phyloP scores from a whole-genome alignment of 176 grass and related monocot species.

The Eremochloa ophiuroides region DNA sequence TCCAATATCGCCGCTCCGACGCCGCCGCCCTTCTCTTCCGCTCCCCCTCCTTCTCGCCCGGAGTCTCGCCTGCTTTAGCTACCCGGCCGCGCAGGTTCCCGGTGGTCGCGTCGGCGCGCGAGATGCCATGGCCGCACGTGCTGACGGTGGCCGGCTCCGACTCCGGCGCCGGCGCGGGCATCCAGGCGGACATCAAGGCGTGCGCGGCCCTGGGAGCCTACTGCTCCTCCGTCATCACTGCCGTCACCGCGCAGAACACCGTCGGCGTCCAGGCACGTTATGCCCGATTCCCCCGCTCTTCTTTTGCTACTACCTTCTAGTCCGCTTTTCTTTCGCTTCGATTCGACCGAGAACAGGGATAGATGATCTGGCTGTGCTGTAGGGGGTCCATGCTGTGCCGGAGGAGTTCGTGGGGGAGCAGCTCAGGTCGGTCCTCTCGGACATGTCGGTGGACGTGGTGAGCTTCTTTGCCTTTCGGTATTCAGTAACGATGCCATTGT shows the following conservation, averaged over 20 bases:
- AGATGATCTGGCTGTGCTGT: not conserved
- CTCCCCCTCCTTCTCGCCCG: not conserved
- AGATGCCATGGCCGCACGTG: conserved; percentile 60
- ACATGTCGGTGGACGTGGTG: conserved; percentile 96
- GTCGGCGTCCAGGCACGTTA: conserved; percentile 71
- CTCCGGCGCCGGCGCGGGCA: conserved; percentile 77
- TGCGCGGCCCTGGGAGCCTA: conserved; percentile 81
- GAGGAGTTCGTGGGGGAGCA: conserved; percentile 75
- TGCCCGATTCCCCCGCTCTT: not conserved
- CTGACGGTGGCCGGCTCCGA: conserved; percentile 88
- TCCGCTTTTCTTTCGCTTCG: not conserved
- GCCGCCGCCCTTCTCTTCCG: not conserved
- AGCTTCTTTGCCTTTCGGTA: not conserved
- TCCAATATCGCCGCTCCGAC: not conserved
- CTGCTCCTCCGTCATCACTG: conserved; percentile 86
- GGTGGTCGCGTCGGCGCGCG: not conserved
- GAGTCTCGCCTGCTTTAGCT: not conserved
- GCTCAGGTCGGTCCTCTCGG: conserved; percentile 76
- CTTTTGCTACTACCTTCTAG: not conserved
- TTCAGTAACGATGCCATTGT: not conserved
- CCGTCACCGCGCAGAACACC: conserved; percentile 93
- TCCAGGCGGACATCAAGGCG: conserved; percentile 92
- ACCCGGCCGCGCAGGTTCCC: not conserved
- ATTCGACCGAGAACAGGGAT: not conserved
- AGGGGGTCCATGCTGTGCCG: conserved; percentile 83